phyloP scores from a whole-genome alignment of 495 filamentous ascomycete species.

The Lentithecium fluviatile region DNA sequence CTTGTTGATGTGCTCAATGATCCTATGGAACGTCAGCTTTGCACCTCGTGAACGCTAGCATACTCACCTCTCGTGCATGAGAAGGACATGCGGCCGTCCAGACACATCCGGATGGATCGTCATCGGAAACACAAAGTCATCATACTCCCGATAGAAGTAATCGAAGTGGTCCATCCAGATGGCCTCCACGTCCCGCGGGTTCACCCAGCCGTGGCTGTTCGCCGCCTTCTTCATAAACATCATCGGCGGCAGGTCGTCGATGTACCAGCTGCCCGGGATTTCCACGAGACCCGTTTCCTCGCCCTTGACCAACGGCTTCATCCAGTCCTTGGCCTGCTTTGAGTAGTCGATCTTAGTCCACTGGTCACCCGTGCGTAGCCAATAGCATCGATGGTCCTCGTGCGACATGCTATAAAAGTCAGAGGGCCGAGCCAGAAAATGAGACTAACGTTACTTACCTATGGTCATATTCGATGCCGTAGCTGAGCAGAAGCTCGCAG shows the following conservation, averaged over 20 bases:
- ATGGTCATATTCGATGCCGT: slow-evolving; percentile 48
- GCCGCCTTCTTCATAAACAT: slow-evolving; percentile 56
- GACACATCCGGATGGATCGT: slow-evolving; percentile 60
- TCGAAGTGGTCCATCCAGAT: slow-evolving; percentile 62
- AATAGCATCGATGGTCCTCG: slow-evolving; percentile 57
- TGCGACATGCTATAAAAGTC: slow-evolving; percentile 41
- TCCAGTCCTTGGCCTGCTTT: slow-evolving; percentile 55
- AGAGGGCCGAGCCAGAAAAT: too few relatives aligned
- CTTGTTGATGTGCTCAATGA: slow-evolving; percentile 53
- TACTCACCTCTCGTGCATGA: slow-evolving; percentile 55
- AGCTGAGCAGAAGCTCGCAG: slow-evolving; percentile 49
- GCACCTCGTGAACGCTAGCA: neutral
- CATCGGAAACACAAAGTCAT: slow-evolving; percentile 62
- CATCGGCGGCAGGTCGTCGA: slow-evolving; percentile 58
- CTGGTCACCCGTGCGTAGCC: slow-evolving; percentile 48
- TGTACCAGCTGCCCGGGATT: slow-evolving; percentile 58
- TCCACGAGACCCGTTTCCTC: slow-evolving; percentile 54
- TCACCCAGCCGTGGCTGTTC: slow-evolving; percentile 59
- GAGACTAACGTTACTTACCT: too few relatives aligned
- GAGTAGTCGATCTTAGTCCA: slow-evolving; percentile 54
- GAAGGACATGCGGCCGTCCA: slow-evolving; percentile 57
- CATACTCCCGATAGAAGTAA: slow-evolving; percentile 61
- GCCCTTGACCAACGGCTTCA: slow-evolving; percentile 53
- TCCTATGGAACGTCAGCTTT: slow-evolving; percentile 28
- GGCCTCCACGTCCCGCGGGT: slow-evolving; percentile 54